Evolutionary conservation across 495 filamentous ascomycete species (phyloP).

Genomic region (Penicillium pancosmium): DNA sequence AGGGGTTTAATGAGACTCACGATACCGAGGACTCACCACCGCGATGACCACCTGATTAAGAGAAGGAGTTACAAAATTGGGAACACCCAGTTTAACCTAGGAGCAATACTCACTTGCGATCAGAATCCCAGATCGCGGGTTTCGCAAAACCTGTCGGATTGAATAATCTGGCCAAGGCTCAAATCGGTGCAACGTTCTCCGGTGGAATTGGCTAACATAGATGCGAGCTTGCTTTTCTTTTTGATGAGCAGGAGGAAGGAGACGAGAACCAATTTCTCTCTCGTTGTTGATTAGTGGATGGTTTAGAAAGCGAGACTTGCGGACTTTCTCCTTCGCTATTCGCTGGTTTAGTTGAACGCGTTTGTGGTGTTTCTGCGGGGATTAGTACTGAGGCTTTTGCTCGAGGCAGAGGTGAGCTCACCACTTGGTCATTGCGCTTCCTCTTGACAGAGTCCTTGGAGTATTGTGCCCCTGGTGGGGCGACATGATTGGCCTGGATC

Average conservation of each 20-base stretch:
- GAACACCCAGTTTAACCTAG: not conserved
- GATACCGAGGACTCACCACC: conserved; percentile 39
- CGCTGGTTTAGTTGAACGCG: conserved; percentile 31
- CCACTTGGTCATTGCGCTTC: conserved; percentile 40
- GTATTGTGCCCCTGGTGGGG: conserved; percentile 46
- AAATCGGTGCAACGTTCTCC: conserved; percentile 37
- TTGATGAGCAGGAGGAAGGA: conserved; percentile 16
- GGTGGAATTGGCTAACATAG: conserved; percentile 39
- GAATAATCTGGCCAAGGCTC: conserved; percentile 37
- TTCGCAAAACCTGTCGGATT: conserved; percentile 41
- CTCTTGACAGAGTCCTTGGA: conserved; percentile 50
- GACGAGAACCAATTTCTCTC: conserved; percentile 31
- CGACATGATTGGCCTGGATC: conserved; percentile 53
- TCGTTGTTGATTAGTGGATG: conserved; percentile 32
- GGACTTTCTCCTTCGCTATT: conserved; percentile 37
- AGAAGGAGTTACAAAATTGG: not conserved
- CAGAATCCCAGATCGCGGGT: conserved; percentile 39
- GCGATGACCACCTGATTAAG: conserved; percentile 32
- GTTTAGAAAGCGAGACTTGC: conserved; percentile 29
- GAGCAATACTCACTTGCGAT: conserved; percentile 37
- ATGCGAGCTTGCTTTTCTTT: conserved; percentile 31
- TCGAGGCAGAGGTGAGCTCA: conserved; percentile 8
- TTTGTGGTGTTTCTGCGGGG: conserved; percentile 32
- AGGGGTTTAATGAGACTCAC: conserved; percentile 24
- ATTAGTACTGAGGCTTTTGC: conserved; percentile 11